Evolutionary conservation across 1,284 basidiomycete genomes (phyloP).

Genomic region (Trametes pubescens): DNA sequence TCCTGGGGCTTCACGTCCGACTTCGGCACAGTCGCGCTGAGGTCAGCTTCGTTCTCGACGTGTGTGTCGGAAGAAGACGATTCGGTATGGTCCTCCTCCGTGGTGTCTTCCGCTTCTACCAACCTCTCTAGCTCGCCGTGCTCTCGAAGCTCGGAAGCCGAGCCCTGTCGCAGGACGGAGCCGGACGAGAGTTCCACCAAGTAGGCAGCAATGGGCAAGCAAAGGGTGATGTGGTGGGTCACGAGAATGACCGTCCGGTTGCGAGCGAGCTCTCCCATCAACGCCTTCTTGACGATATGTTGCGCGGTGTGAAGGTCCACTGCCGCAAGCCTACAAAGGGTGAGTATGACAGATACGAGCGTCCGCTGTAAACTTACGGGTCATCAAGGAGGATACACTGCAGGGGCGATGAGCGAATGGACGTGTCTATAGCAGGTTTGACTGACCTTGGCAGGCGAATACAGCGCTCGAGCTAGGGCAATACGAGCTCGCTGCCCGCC

Average conservation of each 20-base stretch:
- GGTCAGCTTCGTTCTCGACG: constrained; percentile 53
- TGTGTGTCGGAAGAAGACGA: constrained; percentile 31
- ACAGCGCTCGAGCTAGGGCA: constrained; percentile 72
- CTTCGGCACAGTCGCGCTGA: constrained; percentile 17
- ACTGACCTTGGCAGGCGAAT: constrained; percentile 66
- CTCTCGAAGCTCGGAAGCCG: constrained; percentile 62
- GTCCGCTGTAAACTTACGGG: constrained; percentile 54
- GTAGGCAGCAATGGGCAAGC: constrained; percentile 69
- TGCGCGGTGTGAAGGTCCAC: constrained; percentile 91
- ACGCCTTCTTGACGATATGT: constrained; percentile 71
- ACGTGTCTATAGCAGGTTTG: constrained; percentile 1
- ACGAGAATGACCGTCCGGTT: constrained; percentile 83
- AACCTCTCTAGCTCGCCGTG: constrained; percentile 60
- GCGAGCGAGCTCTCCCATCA: constrained; percentile 68
- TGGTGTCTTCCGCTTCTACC: constrained; percentile 56
- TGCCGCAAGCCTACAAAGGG: constrained; percentile 71
- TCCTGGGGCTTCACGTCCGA: constrained; percentile 23
- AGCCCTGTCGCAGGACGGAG: constrained; percentile 62
- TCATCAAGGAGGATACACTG: constrained; percentile 88
- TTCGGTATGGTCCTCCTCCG: constrained; percentile 36
- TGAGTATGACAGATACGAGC: constrained; percentile 11
- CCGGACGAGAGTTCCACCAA: constrained; percentile 74
- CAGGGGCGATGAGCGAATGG: neutral
- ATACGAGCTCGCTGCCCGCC: constrained; percentile 87
- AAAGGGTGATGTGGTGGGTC: constrained; percentile 85